phyloP scores from a whole-genome alignment of 192 early-diverging fungal species.

The Obelidium mucronatum region DNA sequence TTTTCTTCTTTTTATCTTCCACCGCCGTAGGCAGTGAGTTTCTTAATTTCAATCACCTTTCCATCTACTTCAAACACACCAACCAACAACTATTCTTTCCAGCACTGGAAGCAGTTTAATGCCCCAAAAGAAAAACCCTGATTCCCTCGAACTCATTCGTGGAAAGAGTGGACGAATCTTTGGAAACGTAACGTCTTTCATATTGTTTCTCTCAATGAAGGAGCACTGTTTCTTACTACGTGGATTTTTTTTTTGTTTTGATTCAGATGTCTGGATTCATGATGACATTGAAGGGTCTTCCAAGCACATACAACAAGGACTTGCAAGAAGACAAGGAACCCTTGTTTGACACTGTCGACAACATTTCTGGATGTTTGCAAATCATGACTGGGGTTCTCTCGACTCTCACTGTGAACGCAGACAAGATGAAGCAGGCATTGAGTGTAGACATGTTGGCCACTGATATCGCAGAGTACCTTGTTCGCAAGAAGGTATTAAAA shows the following conservation, averaged over 20 bases:
- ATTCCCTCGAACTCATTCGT: conserved; percentile 92
- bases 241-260: too few species aligned
- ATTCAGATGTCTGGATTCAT: conserved; percentile 93
- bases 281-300: conserved; percentile 98
- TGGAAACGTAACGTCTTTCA: conserved; percentile 68
- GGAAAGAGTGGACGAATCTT: conserved; percentile 97
- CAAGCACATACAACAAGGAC: conserved; percentile 99
- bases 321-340: conserved; percentile 99
- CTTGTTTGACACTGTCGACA: conserved; percentile 95
- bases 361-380: conserved; percentile 86
- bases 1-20: too few species aligned
- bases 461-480: conserved; percentile 97
- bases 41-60: too few species aligned
- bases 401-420: conserved; percentile 86
- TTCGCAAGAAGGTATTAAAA: conserved; percentile 96
- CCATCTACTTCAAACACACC: too few species aligned
- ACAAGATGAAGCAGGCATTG: conserved; percentile 82
- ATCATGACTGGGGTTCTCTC: conserved; percentile 91
- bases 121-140: conserved; percentile 99
- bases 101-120: conserved; percentile 97
- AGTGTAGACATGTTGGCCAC: conserved; percentile 97
- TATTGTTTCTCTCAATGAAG: neutral
- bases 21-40: too few species aligned
- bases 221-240: too few species aligned
- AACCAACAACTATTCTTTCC: too few species aligned